phyloP scores from a whole-genome alignment of 2,329 filamentous ascomycete genomes.

The Penicillium olsonii region DNA sequence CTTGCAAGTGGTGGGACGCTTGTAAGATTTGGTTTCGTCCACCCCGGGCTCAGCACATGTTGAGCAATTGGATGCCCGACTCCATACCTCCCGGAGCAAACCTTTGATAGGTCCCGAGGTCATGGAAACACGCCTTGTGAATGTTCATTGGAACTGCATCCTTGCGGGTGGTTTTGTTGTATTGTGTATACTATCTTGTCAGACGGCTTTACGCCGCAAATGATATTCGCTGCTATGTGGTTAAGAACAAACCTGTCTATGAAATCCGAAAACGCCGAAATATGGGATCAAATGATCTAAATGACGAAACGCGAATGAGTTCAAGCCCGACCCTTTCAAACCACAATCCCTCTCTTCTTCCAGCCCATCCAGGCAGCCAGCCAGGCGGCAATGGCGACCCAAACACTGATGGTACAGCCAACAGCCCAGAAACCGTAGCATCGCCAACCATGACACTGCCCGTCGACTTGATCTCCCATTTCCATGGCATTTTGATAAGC shows the following conservation, averaged over 20 bases:
- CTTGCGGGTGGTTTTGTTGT: too few relatives aligned
- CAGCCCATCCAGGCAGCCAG: conserved; percentile 85
- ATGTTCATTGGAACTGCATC: not conserved
- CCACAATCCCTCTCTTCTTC: conserved; percentile 72
- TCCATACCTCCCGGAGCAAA: too few relatives aligned
- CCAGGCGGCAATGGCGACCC: conserved; percentile 72
- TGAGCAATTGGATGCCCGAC: too few relatives aligned
- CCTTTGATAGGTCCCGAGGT: too few relatives aligned
- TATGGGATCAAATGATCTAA: too few relatives aligned
- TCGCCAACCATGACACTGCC: conserved; percentile 74
- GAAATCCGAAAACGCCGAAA: too few relatives aligned
- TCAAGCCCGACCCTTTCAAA: conserved; percentile 39
- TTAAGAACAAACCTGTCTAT: too few relatives aligned
- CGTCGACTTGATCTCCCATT: conserved; percentile 43
- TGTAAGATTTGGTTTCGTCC: not conserved
- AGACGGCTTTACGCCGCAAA: too few relatives aligned
- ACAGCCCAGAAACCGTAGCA: conserved; percentile 95
- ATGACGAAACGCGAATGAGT: too few relatives aligned
- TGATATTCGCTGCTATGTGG: too few relatives aligned
- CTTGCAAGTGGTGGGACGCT: not conserved
- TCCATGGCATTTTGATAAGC: conserved; percentile 45
- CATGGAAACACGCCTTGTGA: not conserved
- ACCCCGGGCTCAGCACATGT: not conserved
- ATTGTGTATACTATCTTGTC: too few relatives aligned
- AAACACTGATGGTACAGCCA: conserved; percentile 68